Base-by-base conservation (phyloP, 148 eudicot genomes). In the Salicornia ramosissima region DNA sequence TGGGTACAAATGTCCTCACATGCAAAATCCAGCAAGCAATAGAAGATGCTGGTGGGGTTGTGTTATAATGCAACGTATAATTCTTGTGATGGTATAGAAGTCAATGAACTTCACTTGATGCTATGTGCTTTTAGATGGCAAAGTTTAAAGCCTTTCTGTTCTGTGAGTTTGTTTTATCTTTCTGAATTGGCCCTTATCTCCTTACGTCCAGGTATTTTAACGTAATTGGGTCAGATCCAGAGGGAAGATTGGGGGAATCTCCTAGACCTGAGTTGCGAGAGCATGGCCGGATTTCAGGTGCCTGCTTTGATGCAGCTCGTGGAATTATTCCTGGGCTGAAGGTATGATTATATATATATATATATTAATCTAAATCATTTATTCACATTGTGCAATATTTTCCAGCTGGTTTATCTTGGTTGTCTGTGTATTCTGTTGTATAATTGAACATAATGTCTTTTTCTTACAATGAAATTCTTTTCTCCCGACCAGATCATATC, bases 301-400 rank as follows among this genome's bases (percentile, higher is more conserved):
- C 98, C 36, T 90, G 98, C 77, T 94, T 90, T 77, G 97, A 94
- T 84, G 98, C 98, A 29, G 98, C 98, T 80, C 98, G 92, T 24
- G 92, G 92, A 31, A 88, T 94, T 71, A 88, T 60, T 62, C 78
- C 85, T 7, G 97, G 96, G 24, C 85, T 94, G 36, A 87, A 90
- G 90, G 98, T 93, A 71, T n/a, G 43, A 50, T n/a, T 19, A 14
- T 33, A 58, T 58, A 30, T 18, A 8, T 30, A 0, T n/a, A n/a
- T n/a, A n/a, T n/a, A n/a, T n/a, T n/a, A n/a, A n/a, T n/a, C n/a
- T n/a, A n/a, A n/a, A n/a, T n/a, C n/a, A n/a, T n/a, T n/a, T n/a
- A n/a, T n/a, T n/a, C n/a, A n/a, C n/a, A n/a, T n/a, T n/a, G n/a
- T n/a, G n/a, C n/a, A n/a, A n/a, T n/a, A n/a, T n/a, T n/a, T n/a